Conservation (phyloP, 768 basidiomycete genomes). For the Hortiboletus flavorubellus region DNA sequence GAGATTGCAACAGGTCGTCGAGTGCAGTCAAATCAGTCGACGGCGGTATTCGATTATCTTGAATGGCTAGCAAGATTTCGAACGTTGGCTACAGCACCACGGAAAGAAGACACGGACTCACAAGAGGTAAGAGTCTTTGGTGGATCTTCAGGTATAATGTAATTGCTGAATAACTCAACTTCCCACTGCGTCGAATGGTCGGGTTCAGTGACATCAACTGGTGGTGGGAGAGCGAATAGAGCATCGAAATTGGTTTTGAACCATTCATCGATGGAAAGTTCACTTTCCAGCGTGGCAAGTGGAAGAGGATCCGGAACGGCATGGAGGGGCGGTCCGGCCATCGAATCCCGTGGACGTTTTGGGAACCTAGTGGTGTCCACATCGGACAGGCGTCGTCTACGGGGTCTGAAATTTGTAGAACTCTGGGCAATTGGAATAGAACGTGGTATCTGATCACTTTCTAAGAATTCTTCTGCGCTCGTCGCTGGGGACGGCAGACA, state of each 20-base stretch:
- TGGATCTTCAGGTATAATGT: slow-evolving; percentile 12
- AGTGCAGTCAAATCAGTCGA: not conserved
- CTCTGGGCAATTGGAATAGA: not conserved
- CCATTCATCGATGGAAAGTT: slow-evolving; percentile 34
- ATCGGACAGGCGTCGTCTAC: slow-evolving; percentile 39
- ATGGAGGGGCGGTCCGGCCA: slow-evolving; percentile 18
- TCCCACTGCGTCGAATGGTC: slow-evolving; percentile 30
- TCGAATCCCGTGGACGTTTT: slow-evolving; percentile 28
- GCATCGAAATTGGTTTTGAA: slow-evolving; percentile 24
- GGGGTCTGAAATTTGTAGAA: not conserved
- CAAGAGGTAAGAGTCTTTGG: not conserved
- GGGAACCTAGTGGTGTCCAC: slow-evolving; percentile 9
- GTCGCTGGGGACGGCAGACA: slow-evolving; percentile 1
- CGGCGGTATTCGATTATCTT: not conserved
- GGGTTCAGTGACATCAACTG: slow-evolving; percentile 18
- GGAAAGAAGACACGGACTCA: not conserved
- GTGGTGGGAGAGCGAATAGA: slow-evolving; percentile 24
- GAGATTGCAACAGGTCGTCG: slow-evolving; percentile 7
- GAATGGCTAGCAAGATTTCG: not conserved
- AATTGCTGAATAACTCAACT: slow-evolving; percentile 32
- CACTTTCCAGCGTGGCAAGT: slow-evolving; percentile 11
- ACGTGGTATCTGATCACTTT: not conserved
- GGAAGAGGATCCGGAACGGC: slow-evolving; percentile 32
- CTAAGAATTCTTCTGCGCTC: not conserved
- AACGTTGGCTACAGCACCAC: not conserved